Base-by-base conservation (phyloP, 1,139 yeast genomes). In the Yarrowia galli region DNA sequence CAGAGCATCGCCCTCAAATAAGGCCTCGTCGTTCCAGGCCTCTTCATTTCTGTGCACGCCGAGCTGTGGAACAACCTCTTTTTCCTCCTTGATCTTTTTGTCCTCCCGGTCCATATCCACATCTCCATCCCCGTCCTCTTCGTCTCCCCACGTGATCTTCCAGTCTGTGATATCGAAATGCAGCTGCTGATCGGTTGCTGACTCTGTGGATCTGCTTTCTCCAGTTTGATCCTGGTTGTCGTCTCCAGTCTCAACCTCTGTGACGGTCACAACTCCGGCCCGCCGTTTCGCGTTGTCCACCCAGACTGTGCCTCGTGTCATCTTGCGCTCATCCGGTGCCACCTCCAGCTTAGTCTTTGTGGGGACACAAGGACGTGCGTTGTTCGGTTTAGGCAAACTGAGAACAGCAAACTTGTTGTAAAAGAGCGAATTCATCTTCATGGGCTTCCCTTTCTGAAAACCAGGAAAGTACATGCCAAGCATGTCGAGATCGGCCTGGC, bases 1-100 rank as follows among this genome's bases (percentile, higher is more conserved):
- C 20, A 72, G 78, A 43, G 90, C 75, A 40, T 85, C 84, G 2
- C 97, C 98, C 66, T 90, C 88, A 69, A 92, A 84, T n/a, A 95
- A 84, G 71, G 86, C 85, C 49, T 91, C 95, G 73, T 91, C 97
- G 53, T 88, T 89, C 73, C 89, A 61, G 3, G 12, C 8, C 36
- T 48, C 66, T 22, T 46, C 54, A 12, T 25, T 43, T 15, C 51
- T 20, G 15, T 28, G 64, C 28, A 32, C 51, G 13, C 64, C 51
- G 9, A 58, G 64, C 51, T 58, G 64, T 9, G 64, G 64, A 13
- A 43, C 42, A 8, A 58, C 40, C 32, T 6, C 49, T 18, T 43
- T 56, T 23, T 38, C 46, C 46, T 54, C 40, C 46, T 23, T 54
- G 18, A 10, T 15, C 18, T 56, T 35, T 12, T 25, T 28, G 25